phyloP scores from a whole-genome alignment of 202 grass and related monocot genomes.

The Alloteropsis angusta region DNA sequence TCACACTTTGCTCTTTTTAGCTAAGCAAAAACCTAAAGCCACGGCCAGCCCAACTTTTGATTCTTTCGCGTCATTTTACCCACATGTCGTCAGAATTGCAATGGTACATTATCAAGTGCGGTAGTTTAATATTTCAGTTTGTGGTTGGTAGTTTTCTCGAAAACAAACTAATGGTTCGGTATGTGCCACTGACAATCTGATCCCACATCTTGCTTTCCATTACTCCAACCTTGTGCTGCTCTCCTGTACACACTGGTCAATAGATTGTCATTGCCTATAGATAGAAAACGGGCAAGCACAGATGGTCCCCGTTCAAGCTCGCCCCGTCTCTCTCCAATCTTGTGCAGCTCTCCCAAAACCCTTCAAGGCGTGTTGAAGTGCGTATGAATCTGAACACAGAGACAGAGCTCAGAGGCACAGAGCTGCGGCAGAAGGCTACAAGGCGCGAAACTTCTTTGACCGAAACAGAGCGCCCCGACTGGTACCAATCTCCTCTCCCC shows the following conservation, averaged over 20 bases:
- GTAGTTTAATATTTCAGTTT: neutral
- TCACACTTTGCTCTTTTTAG: neutral
- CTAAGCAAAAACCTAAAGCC: neutral
- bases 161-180: neutral
- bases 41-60: neutral
- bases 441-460: constrained; percentile 36
- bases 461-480: neutral
- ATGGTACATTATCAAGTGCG: neutral
- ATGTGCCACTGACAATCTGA: neutral
- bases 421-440: constrained; percentile 15
- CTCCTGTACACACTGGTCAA: neutral
- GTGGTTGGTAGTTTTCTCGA: neutral
- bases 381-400: constrained; percentile 17
- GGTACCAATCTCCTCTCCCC: constrained; percentile 15
- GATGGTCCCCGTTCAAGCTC: neutral
- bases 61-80: neutral
- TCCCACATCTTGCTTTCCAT: neutral
- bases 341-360: neutral
- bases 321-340: constrained; percentile 3
- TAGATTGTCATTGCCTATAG: constrained; percentile 6
- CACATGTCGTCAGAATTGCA: neutral
- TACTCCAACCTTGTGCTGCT: neutral
- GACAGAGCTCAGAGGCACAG: neutral
- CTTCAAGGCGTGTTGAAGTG: constrained; percentile 19
- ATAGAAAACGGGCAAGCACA: constrained; percentile 19